phyloP scores from a whole-genome alignment of 75 land plant species.

The Larix kaempferi region DNA sequence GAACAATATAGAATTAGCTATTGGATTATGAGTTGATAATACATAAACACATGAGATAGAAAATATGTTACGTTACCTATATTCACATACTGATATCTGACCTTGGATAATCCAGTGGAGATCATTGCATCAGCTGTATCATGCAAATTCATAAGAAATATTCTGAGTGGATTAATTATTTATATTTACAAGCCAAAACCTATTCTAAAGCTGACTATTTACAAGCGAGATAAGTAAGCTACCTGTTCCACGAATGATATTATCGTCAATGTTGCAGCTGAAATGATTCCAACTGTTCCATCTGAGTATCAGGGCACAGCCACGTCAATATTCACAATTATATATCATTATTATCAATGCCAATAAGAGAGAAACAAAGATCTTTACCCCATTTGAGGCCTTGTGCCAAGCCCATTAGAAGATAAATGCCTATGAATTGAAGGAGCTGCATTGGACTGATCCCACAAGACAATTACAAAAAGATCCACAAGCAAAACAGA shows the following conservation, averaged over 20 bases:
- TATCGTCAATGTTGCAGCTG: constrained; percentile 58
- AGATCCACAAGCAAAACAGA: neutral
- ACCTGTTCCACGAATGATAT: no score
- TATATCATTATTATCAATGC: neutral
- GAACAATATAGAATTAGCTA: neutral
- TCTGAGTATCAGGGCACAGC: constrained; percentile 23
- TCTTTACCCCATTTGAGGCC: neutral
- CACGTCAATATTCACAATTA: no score
- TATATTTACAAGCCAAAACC: no score
- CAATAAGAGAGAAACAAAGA: neutral
- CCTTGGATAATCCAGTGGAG: constrained; percentile 59
- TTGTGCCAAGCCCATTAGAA: no score
- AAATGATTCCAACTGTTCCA: constrained; percentile 98
- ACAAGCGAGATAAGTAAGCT: no score
- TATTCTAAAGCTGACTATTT: no score
- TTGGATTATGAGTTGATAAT: no score
- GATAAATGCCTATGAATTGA: no score
- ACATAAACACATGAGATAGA: no score
- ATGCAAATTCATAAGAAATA: neutral
- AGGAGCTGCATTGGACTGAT: constrained; percentile 1
- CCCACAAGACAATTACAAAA: neutral
- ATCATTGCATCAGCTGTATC: constrained; percentile 78
- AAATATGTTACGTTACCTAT: constrained; percentile 39
- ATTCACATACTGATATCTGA: constrained; percentile 76
- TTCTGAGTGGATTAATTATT: no score